Conservation (phyloP, 2,329 filamentous ascomycete genomes). For the Aspergillus fijiensis region DNA sequence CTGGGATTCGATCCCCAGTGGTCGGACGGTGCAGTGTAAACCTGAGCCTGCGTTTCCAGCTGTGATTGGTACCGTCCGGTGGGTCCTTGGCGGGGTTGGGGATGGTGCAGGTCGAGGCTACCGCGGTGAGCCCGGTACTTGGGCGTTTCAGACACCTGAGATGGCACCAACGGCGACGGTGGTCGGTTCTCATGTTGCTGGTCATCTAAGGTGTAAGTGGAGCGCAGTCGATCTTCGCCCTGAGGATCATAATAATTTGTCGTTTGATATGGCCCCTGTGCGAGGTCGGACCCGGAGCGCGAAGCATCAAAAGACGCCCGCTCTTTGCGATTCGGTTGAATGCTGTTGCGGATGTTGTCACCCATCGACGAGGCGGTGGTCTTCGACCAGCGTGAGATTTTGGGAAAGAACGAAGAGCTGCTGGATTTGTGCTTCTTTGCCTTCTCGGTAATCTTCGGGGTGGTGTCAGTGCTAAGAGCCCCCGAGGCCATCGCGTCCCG, state of each 20-base stretch:
- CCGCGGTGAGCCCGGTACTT: constrained; percentile 66
- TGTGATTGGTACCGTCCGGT: constrained; percentile 62
- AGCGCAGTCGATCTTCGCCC: constrained; percentile 47
- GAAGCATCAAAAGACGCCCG: constrained; percentile 65
- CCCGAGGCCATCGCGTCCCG: constrained; percentile 42
- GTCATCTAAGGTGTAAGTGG: constrained; percentile 44
- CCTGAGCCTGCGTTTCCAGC: constrained; percentile 60
- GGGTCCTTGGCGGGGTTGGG: constrained; percentile 62
- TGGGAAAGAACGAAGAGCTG: constrained; percentile 79
- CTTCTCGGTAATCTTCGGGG: constrained; percentile 68
- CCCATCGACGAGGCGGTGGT: constrained; percentile 88
- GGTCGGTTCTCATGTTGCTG: constrained; percentile 48
- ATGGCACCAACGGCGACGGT: constrained; percentile 63
- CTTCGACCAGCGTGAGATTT: constrained; percentile 96
- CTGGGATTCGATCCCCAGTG: constrained; percentile 48
- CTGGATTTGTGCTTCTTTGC: constrained; percentile 86
- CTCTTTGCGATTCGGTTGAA: constrained; percentile 55
- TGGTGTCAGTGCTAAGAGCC: constrained; percentile 73
- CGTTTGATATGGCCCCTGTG: constrained; percentile 57
- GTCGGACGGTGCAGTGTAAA: constrained; percentile 47
- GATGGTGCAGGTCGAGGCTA: constrained; percentile 63
- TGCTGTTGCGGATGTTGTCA: constrained; percentile 70
- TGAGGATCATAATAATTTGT: constrained; percentile 48
- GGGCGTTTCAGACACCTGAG: constrained; percentile 56
- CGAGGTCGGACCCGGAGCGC: constrained; percentile 73